A percentile compares a stretch with the other conserved stretches of the same genome.
These are phyloP conservation scores for Stachybotrys echinatus DNA, from an alignment of 2,329 filamentous ascomycete genomes.

Conservation along the genomic window DNA sequence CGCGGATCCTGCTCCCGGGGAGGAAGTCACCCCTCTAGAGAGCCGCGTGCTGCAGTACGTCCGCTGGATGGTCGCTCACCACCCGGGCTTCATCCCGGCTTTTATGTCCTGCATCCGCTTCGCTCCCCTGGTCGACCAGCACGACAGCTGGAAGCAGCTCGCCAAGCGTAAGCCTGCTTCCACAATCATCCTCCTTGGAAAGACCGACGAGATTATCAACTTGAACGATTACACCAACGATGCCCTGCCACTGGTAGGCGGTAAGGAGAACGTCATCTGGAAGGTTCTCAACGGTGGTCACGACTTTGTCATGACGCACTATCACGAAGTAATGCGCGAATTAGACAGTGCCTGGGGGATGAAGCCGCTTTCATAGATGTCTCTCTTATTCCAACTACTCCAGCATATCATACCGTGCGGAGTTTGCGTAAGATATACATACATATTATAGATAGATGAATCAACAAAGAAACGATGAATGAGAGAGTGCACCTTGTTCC, in stretches of 20 bases:
- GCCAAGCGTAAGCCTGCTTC: slow-evolving; percentile 34
- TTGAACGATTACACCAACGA: slow-evolving; percentile 42
- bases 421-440: no score
- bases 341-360: slow-evolving; percentile 44
- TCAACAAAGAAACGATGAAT: no score
- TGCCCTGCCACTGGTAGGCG: slow-evolving; percentile 45
- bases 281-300: slow-evolving; percentile 49
- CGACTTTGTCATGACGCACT: slow-evolving; percentile 58
- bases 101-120: slow-evolving; percentile 54
- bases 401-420: no score
- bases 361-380: slow-evolving; percentile 1
- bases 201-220: slow-evolving; percentile 47
- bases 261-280: slow-evolving; percentile 43
- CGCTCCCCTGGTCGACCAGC: slow-evolving; percentile 48
- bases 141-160: slow-evolving; percentile 44
- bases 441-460: no score
- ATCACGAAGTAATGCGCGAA: slow-evolving; percentile 34
- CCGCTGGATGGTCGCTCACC: slow-evolving; percentile 52
- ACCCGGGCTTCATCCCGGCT: slow-evolving; percentile 53
- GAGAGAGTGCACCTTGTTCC: no score
- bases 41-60: slow-evolving; percentile 44
- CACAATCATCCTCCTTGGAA: slow-evolving; percentile 47
- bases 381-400: not conserved
- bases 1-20: slow-evolving; percentile 19
- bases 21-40: slow-evolving; percentile 34